Conservation (phyloP, 2,329 filamentous ascomycete species). For the Zopfia rhizophila region DNA sequence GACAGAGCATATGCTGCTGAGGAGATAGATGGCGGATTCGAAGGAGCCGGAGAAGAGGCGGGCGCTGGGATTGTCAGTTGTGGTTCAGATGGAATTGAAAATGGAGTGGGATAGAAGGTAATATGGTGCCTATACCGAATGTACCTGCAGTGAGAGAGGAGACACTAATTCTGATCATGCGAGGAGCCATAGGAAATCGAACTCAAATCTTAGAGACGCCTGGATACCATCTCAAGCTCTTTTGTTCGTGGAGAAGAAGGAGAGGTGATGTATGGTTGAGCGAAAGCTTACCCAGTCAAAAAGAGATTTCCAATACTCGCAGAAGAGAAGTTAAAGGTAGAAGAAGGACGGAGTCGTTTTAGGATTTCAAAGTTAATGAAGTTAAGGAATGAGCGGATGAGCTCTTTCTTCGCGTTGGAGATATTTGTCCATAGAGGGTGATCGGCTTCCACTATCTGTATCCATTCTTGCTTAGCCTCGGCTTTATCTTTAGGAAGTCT, state of each 20-base stretch:
- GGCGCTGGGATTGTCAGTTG: constrained; percentile 64
- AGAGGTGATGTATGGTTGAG: too few species aligned
- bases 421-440: constrained; percentile 76
- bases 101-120: neutral
- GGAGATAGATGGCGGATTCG: constrained; percentile 89
- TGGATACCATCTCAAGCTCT: neutral
- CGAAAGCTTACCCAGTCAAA: constrained; percentile 58
- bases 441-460: constrained; percentile 85
- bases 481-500: constrained; percentile 73
- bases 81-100: neutral
- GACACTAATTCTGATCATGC: constrained; percentile 78
- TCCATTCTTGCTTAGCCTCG: constrained; percentile 80
- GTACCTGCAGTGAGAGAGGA: too few species aligned
- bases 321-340: constrained; percentile 60
- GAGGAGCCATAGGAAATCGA: too few species aligned
- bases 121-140: too few species aligned
- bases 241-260: too few species aligned
- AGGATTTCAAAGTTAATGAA: constrained; percentile 62
- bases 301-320: constrained; percentile 64
- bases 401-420: constrained; percentile 61
- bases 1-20: constrained; percentile 87
- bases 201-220: too few species aligned
- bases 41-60: constrained; percentile 92
- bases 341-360: constrained; percentile 58
- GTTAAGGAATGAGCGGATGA: constrained; percentile 62